These are phyloP conservation scores for Canavalia ensiformis DNA, from an alignment of 306 rosid genomes.

Conservation along the genomic window DNA sequence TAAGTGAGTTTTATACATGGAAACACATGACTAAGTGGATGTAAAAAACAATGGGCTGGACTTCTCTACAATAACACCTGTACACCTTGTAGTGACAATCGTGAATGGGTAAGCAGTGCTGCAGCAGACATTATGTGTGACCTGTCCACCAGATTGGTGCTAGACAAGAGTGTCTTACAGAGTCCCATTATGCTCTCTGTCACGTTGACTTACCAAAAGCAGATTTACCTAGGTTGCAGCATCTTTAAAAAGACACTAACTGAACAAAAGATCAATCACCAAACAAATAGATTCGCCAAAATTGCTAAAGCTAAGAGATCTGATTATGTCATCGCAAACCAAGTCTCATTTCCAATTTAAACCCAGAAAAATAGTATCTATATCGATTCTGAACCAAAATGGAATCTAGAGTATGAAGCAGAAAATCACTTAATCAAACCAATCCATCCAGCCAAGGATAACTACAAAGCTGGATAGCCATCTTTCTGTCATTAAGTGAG, in stretches of 20 bases:
- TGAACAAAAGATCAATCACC: conserved; percentile 26
- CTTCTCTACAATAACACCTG: conserved; percentile 45
- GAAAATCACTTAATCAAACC: conserved; percentile 30
- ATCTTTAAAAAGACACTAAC: background rate
- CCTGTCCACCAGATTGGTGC: conserved; percentile 45
- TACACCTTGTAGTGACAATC: too few relatives aligned
- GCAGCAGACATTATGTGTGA: conserved; percentile 45
- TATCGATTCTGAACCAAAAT: conserved; percentile 28
- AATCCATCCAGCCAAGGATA: conserved; percentile 19
- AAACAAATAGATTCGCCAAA: conserved; percentile 14
- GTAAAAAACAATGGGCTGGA: background rate
- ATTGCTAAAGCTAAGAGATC: background rate
- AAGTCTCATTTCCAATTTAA: conserved; percentile 30
- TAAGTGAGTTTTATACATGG: background rate
- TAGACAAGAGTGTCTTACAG: conserved; percentile 42
- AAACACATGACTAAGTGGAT: too few relatives aligned
- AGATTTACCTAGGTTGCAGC: conserved; percentile 42
- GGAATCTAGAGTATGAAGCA: conserved; percentile 4
- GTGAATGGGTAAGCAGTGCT: conserved; percentile 26
- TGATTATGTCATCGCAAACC: background rate
- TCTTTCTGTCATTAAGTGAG: background rate
- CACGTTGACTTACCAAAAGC: conserved; percentile 50
- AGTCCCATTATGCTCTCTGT: conserved; percentile 42
- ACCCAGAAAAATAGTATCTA: background rate
- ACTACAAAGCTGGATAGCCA: conserved; percentile 5